Evolutionary conservation across 2,329 filamentous ascomycete genomes (phyloP).

Genomic region (Botrytis byssoidea): DNA sequence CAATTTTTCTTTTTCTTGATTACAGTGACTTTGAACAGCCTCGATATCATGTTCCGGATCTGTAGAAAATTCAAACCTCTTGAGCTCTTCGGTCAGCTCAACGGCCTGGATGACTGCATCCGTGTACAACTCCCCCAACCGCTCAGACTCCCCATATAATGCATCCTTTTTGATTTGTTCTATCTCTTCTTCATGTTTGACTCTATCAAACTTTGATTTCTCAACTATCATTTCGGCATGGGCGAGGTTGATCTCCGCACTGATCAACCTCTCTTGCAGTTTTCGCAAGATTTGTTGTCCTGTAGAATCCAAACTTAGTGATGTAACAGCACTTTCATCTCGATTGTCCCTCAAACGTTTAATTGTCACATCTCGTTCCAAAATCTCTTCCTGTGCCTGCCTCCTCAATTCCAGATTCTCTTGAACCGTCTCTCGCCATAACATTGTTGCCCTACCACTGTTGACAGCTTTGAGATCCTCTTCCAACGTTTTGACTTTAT

Average conservation of each 20-base stretch:
- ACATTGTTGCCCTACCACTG: neutral
- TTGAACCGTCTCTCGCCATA: neutral
- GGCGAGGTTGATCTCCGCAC: neutral
- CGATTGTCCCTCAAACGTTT: neutral
- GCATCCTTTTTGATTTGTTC: neutral
- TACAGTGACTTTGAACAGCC: neutral
- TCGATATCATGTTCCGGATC: neutral
- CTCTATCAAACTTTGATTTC: neutral
- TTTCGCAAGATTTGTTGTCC: conserved; percentile 11
- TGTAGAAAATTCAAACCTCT: neutral
- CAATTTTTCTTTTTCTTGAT: neutral
- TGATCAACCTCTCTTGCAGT: neutral
- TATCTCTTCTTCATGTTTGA: neutral
- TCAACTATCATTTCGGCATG: neutral
- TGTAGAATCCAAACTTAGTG: neutral
- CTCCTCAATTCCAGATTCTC: neutral
- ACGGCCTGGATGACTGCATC: neutral
- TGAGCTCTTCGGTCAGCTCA: neutral
- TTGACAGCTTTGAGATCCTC: neutral
- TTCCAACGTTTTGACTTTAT: neutral
- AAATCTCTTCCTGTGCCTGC: neutral
- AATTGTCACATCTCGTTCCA: neutral
- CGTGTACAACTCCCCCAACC: neutral
- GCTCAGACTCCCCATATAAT: conserved; percentile 3
- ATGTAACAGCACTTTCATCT: conserved; percentile 3